Evolutionary conservation across 2,329 filamentous ascomycete genomes (phyloP).

Genomic region (Fusarium annulatum): DNA sequence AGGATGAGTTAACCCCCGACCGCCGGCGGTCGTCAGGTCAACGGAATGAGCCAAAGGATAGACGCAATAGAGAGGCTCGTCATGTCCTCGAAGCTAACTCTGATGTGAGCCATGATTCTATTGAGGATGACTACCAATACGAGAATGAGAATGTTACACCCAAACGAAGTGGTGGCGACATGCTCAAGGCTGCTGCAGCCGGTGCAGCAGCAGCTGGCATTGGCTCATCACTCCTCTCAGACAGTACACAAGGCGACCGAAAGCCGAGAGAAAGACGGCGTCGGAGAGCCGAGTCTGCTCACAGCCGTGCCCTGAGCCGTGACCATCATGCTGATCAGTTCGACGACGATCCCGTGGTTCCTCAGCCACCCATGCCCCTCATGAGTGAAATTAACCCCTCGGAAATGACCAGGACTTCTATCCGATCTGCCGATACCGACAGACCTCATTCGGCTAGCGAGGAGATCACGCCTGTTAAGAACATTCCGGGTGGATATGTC

Average conservation of each 20-base stretch:
- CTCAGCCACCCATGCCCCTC: constrained; percentile 82
- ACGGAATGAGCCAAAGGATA: constrained; percentile 58
- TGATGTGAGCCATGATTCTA: constrained; percentile 60
- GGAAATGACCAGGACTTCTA: constrained; percentile 87
- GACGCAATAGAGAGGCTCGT: constrained; percentile 64
- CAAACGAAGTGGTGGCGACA: constrained; percentile 55
- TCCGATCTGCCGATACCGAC: constrained; percentile 84
- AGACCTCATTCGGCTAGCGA: constrained; percentile 75
- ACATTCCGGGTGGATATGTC: constrained; percentile 69
- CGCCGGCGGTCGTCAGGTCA: constrained; percentile 71
- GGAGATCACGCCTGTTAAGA: constrained; percentile 69
- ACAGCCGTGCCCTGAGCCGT: constrained; percentile 57
- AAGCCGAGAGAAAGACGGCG: constrained; percentile 63
- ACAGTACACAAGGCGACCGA: constrained; percentile 60
- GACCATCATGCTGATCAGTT: constrained; percentile 62
- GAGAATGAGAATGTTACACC: constrained; percentile 59
- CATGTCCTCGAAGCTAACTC: constrained; percentile 65
- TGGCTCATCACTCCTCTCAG: constrained; percentile 49
- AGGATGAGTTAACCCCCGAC: constrained; percentile 68
- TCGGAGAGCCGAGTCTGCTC: constrained; percentile 61
- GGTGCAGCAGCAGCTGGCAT: constrained; percentile 58
- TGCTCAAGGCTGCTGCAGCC: constrained; percentile 58
- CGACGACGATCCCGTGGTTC: constrained; percentile 68
- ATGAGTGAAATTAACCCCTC: constrained; percentile 88
- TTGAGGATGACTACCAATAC: constrained; percentile 52